Base-by-base conservation (phyloP, 495 filamentous ascomycete species). In the Podospora pseudoanserina region DNA sequence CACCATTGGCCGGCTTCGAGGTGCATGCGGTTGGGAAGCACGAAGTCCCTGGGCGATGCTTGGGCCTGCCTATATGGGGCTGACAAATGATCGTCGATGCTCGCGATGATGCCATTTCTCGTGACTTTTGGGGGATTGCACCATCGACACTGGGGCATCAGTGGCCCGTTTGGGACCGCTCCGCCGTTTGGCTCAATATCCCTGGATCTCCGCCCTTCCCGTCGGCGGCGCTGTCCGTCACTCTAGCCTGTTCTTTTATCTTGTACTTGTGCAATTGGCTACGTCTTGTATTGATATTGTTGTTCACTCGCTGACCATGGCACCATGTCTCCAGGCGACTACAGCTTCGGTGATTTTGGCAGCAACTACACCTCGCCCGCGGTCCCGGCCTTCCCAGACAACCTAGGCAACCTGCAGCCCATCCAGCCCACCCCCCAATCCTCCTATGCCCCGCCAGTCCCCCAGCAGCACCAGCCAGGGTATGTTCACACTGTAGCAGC, bases 241-340 rank as follows among this genome's bases (percentile, higher is more conserved):
- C 60, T 64, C 57, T 63, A 65, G 65, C 63, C 71, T 69, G 39
- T 49, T 61, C 60, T 61, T 53, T 39, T 23, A 49, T 67, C 68
- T n/a, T 28, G 11, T 20, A 32, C 13, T 58, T 39, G n/a, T 60
- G 34, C n/a, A 66, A 57, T 71, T 60, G 69, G 64, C 60, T 70
- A 60, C 67, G 72, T 70, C 64, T 71, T 71, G 69, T 70, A 56
- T 66, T 59, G 63, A 65, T 70, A 71, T 70, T 64, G 73, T 30
- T 61, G 39, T 63, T 56, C 60, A 28, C 65, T 58, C 72, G 74
- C 75, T 77, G 72, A 77, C 74, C 74, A 79, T 80, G 78, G 75
- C 75, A 79, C 76, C 66, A 83, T 83, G 81, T 76, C 81, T 79
- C 75, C 80, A 84, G 81, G 79, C 74, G 81, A 84, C 67, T 84